phyloP scores from a whole-genome alignment of 2,329 filamentous ascomycete genomes.

The Penicillium aurantiogriseum region DNA sequence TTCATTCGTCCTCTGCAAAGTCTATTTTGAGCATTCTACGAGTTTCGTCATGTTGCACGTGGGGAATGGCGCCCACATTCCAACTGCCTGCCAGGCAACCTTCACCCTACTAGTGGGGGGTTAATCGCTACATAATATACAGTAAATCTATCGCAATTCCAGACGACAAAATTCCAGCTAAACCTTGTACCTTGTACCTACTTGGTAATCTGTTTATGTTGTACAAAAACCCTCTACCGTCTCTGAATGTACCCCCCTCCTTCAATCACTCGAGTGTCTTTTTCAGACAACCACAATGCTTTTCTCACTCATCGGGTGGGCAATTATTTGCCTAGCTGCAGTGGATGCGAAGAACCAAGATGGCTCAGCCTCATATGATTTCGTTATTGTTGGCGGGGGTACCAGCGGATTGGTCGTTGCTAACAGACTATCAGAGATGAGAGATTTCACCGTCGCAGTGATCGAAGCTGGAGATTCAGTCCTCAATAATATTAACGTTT shows the following conservation, averaged over 20 bases:
- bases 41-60: not conserved
- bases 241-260: not conserved
- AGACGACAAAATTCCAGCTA: not conserved
- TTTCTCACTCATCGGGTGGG: slow-evolving; percentile 1
- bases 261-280: not conserved
- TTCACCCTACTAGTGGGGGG: no score
- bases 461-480: slow-evolving; percentile 36
- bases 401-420: slow-evolving; percentile 38
- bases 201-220: not conserved
- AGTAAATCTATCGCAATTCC: not conserved
- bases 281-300: slow-evolving; percentile 3
- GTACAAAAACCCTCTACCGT: not conserved
- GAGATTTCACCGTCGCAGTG: slow-evolving; percentile 29
- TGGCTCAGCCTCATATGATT: slow-evolving; percentile 27
- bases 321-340: slow-evolving; percentile 8
- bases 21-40: not conserved
- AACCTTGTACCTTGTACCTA: not conserved
- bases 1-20: not conserved
- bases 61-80: not conserved
- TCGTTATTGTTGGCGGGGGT: slow-evolving; percentile 38
- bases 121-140: no score
- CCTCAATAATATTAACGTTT: slow-evolving; percentile 31
- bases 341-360: slow-evolving; percentile 12
- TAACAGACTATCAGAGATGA: slow-evolving; percentile 36
- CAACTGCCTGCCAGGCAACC: not conserved